These are phyloP conservation scores for Linnemannia hyalina DNA, from an alignment of 192 early-diverging fungal species.

Conservation along the genomic window DNA sequence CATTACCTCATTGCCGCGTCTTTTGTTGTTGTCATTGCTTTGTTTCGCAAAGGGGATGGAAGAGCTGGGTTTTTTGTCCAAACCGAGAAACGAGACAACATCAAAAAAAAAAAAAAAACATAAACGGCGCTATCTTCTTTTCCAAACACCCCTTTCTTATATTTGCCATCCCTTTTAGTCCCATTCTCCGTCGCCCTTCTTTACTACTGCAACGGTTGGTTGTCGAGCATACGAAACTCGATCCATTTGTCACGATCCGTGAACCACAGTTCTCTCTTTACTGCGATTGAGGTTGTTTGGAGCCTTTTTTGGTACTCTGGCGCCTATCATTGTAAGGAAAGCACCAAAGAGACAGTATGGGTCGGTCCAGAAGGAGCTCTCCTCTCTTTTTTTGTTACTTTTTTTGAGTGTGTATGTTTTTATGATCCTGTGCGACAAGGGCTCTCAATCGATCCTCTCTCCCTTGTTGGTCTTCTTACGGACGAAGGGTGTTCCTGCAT, in stretches of 20 bases:
- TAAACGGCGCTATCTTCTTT: neutral
- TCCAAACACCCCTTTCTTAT: neutral
- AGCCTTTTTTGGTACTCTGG: neutral
- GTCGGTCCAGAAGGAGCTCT: neutral
- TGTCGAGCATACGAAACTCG: neutral
- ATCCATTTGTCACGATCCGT: neutral
- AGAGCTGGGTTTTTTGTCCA: neutral
- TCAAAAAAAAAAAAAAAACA: neutral
- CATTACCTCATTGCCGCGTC: neutral
- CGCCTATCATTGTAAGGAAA: neutral
- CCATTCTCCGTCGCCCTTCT: neutral
- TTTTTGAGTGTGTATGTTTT: neutral
- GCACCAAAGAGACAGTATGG: neutral
- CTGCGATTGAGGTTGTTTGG: neutral
- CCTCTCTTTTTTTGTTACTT: neutral
- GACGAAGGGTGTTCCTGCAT: neutral
- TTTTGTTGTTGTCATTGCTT: neutral
- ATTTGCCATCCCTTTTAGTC: neutral
- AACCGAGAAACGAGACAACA: neutral
- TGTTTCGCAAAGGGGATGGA: neutral
- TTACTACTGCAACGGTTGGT: neutral
- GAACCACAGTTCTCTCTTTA: neutral
- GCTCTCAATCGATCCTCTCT: slow-evolving; percentile 1
- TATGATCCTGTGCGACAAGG: neutral
- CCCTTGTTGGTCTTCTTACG: neutral